Base-by-base conservation (phyloP, 2,329 filamentous ascomycete species). In the Phialemoniopsis sp. region DNA sequence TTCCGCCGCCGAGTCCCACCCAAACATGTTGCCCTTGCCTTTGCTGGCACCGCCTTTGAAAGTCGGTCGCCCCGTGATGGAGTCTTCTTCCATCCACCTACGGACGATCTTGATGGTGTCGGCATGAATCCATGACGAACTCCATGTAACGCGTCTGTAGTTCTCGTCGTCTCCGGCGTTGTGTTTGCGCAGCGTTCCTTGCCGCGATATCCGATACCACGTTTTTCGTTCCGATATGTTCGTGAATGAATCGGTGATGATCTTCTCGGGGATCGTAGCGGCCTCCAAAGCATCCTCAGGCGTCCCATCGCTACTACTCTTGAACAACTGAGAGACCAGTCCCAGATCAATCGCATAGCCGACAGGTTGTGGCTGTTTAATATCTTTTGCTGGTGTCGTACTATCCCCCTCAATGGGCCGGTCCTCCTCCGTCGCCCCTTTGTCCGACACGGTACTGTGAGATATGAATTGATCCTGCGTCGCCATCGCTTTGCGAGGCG, bases 51-150 rank as follows among this genome's bases (percentile, higher is more conserved):
- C 51, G 13, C 66, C 59, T 34, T 64, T 58, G 1, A 65, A 50
- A 1, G 62, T 63, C 12, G 67, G 58, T 35, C 70, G 69, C 2
- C 77, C 75, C 3, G 72, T 64, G 19, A 78, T 73, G 0, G 76
- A 75, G 47, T 80, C 79, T 48, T 83, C 75, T 48, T 82, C 76
- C 69, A 83, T 80, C 81, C 81, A 85, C 18, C 77, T 68, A 18
- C 74, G 68, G 14, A 85, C 79, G 31, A 78, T 77, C 41, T 72
- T 69, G 42, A 80, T 66, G 2, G 72, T 76, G 8, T 78, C 70
- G 12, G 59, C 56, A 17, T 76, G 76, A 3, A 79, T 59, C 7
- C 67, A 58, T 0, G 79, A 82, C n/a, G 64, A 59, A 4, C 53
- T 46, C 80, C 81, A 85, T 3, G 64, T 62, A n/a, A 81, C 67